phyloP scores from a whole-genome alignment of 2,329 filamentous ascomycete species.

The Monosporascus sp. region DNA sequence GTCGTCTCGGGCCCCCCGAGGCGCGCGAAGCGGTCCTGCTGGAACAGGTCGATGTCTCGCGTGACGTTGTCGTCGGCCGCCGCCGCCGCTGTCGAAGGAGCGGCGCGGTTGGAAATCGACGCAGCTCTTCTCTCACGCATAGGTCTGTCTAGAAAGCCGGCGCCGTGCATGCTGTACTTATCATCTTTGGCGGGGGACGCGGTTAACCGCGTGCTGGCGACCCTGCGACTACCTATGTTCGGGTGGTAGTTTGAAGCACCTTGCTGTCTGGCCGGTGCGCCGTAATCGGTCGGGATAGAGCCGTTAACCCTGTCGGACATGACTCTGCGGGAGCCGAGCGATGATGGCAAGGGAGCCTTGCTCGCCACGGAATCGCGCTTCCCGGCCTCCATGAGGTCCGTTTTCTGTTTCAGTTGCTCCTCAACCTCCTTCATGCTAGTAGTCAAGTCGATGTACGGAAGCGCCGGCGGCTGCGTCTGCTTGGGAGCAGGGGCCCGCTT shows the following conservation, averaged over 20 bases:
- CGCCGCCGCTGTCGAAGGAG: background rate
- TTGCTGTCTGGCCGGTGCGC: background rate
- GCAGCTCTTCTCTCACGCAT: background rate
- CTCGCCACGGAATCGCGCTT: conserved; percentile 11
- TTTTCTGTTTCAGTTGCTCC: conserved; percentile 19
- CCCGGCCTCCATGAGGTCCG: conserved; percentile 9
- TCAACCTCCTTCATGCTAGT: conserved; percentile 24
- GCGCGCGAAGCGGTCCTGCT: conserved; percentile 36
- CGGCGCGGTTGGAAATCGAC: conserved; percentile 18
- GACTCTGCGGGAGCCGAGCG: conserved; percentile 10
- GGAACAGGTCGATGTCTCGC: conserved; percentile 38
- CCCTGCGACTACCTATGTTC: background rate
- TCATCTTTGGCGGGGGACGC: background rate
- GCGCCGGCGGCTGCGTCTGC: conserved; percentile 1
- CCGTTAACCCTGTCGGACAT: conserved; percentile 20
- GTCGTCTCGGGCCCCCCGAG: conserved; percentile 35
- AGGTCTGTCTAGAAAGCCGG: conserved; percentile 10
- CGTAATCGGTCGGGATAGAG: conserved; percentile 7
- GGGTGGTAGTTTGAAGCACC: background rate
- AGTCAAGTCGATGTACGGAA: conserved; percentile 18
- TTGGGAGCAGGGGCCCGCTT: conserved; percentile 1
- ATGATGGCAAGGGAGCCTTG: conserved; percentile 2
- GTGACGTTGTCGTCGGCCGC: conserved; percentile 19
- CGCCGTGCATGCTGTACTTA: background rate
- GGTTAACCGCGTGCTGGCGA: background rate